phyloP scores from a whole-genome alignment of 257 asterid genomes.

The Gentiana dahurica region DNA sequence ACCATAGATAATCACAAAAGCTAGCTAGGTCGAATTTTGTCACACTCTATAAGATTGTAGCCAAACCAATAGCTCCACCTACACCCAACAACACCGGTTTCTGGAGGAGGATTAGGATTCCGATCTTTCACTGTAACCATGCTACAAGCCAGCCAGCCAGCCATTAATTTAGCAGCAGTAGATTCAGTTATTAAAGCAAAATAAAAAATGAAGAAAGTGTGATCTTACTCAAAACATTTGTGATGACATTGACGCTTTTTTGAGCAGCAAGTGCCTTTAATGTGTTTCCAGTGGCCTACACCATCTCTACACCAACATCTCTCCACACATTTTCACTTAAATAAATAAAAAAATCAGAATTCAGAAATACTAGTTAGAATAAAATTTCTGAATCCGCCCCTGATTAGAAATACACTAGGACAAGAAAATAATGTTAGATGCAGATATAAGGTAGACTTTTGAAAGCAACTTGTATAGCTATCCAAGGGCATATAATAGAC shows the following conservation, averaged over 20 bases:
- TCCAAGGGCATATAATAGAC: no score
- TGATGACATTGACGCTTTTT: slow-evolving; percentile 64
- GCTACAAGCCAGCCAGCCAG: slow-evolving; percentile 6
- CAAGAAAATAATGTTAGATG: no score
- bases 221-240: slow-evolving; percentile 79
- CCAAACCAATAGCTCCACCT: slow-evolving; percentile 69
- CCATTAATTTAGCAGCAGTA: slow-evolving; percentile 4
- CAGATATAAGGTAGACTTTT: no score
- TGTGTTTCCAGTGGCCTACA: slow-evolving; percentile 69
- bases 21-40: no score
- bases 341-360: no score
- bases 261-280: slow-evolving; percentile 88
- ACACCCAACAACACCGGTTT: slow-evolving; percentile 27
- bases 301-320: slow-evolving; percentile 7
- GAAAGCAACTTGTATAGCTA: no score
- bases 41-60: slow-evolving; percentile 24
- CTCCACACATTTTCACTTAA: no score
- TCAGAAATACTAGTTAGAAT: no score
- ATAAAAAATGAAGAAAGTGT: neutral
- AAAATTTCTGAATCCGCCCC: no score
- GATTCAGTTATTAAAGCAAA: neutral
- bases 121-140: slow-evolving; percentile 48
- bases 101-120: slow-evolving; percentile 35
- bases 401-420: no score
- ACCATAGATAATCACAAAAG: no score